Evolutionary conservation across 176 grass and related monocot genomes (phyloP).

Genomic region (Rhynchospora pubera): DNA sequence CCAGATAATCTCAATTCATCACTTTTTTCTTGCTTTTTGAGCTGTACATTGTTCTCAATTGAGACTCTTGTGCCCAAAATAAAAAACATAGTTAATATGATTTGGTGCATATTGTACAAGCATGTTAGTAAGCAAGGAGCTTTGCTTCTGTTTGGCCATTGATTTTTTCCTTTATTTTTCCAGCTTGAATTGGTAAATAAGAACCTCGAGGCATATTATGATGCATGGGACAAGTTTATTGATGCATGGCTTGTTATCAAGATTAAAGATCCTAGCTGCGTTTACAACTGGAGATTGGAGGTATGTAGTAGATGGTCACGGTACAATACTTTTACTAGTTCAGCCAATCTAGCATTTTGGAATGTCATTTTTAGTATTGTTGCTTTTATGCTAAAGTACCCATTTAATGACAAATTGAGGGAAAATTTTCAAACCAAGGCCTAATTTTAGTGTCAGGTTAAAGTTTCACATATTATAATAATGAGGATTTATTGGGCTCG

Average conservation of each 20-base stretch:
- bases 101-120: neutral
- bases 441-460: neutral
- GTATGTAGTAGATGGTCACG: slow-evolving; percentile 26
- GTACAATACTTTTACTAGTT: neutral
- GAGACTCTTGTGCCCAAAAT: neutral
- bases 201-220: slow-evolving; percentile 75
- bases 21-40: neutral
- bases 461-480: neutral
- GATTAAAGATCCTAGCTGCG: slow-evolving; percentile 81
- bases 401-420: neutral
- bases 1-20: neutral
- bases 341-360: neutral
- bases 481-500: neutral
- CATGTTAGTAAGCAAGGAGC: neutral
- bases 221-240: slow-evolving; percentile 95
- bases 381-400: neutral
- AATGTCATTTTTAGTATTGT: neutral
- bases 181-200: slow-evolving; percentile 91
- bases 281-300: slow-evolving; percentile 89
- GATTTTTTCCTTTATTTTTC: slow-evolving; percentile 16
- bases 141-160: neutral
- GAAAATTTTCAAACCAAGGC: neutral
- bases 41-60: slow-evolving; percentile 1
- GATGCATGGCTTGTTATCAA: slow-evolving; percentile 96
- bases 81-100: slow-evolving; percentile 9